A percentile compares a stretch with the other conserved stretches of the same genome.
phyloP scores from a whole-genome alignment of 2,329 filamentous ascomycete species.

The Ophiostoma novo-ulmi region DNA sequence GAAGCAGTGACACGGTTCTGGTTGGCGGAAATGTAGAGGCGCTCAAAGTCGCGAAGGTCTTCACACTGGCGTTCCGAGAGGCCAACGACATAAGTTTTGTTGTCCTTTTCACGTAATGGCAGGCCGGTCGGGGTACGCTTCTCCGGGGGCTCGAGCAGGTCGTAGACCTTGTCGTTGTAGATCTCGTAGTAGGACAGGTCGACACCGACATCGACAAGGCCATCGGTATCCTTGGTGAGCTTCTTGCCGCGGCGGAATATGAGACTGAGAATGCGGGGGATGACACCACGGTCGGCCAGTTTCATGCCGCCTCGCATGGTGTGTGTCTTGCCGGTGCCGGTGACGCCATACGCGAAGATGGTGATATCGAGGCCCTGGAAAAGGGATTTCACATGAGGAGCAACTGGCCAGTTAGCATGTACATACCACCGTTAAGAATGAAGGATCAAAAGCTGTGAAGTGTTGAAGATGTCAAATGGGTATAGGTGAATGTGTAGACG shows the following conservation, averaged over 20 bases:
- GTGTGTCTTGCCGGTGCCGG: conserved; percentile 90
- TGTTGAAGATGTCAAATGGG: background rate
- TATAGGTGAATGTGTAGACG: background rate
- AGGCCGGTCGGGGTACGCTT: conserved; percentile 77
- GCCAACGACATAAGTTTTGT: conserved; percentile 81
- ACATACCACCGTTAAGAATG: background rate
- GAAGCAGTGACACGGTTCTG: conserved; percentile 82
- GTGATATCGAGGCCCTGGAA: conserved; percentile 86
- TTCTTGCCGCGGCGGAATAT: conserved; percentile 84
- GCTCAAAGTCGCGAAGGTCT: conserved; percentile 84
- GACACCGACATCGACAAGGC: conserved; percentile 65
- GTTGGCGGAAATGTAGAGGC: conserved; percentile 85
- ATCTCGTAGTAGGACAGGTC: conserved; percentile 91
- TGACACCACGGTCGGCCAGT: conserved; percentile 79
- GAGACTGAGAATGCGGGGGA: conserved; percentile 75
- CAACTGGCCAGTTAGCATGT: conserved; percentile 51
- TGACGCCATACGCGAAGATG: conserved; percentile 89
- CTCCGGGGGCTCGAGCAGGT: conserved; percentile 81
- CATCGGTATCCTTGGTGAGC: conserved; percentile 71
- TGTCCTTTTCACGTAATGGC: conserved; percentile 77
- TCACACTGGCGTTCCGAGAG: conserved; percentile 76
- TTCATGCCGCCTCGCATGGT: conserved; percentile 91
- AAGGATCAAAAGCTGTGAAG: background rate
- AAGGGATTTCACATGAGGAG: conserved; percentile 83
- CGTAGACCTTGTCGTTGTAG: conserved; percentile 93